These are phyloP conservation scores for Saccharomycopsis amapae DNA, from an alignment of 805 yeast genomes.

Conservation along the genomic window DNA sequence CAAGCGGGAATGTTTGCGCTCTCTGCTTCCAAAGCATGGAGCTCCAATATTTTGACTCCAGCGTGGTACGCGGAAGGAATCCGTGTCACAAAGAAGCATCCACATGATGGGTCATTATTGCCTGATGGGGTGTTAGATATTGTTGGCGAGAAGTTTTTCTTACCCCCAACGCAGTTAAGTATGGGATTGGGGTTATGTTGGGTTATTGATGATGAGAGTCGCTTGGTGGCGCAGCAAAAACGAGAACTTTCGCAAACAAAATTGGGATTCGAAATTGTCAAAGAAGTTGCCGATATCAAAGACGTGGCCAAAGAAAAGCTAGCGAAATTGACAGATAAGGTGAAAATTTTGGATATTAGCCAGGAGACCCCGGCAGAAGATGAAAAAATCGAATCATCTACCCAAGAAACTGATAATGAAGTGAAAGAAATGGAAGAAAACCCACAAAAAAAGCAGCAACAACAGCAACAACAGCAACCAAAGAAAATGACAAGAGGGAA, in stretches of 20 bases:
- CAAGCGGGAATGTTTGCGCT: conserved; percentile 89
- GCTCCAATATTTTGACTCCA: conserved; percentile 67
- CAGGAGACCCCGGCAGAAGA: conserved; percentile 15
- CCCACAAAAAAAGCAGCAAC: neutral
- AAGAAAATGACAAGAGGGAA: conserved; percentile 65
- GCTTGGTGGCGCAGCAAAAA: conserved; percentile 20
- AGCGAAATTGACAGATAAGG: conserved; percentile 2
- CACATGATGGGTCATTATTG: conserved; percentile 50
- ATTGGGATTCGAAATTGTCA: conserved; percentile 27
- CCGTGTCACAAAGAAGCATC: conserved; percentile 64
- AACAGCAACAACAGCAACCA: conserved; percentile 1
- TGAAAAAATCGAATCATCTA: conserved; percentile 20
- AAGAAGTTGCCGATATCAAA: conserved; percentile 28
- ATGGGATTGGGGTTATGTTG: conserved; percentile 88
- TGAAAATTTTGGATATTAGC: neutral
- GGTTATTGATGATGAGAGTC: conserved; percentile 52
- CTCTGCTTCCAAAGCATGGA: conserved; percentile 85
- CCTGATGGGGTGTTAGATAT: conserved; percentile 51
- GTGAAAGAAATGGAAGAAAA: neutral
- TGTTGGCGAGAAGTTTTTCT: conserved; percentile 46
- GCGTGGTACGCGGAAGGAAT: conserved; percentile 79
- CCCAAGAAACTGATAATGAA: conserved; percentile 8
- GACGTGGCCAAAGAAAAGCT: conserved; percentile 23
- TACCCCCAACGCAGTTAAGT: conserved; percentile 76
- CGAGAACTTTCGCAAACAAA: conserved; percentile 27